Base-by-base conservation (phyloP, 257 asterid genomes). In the Lavandula angustifolia region DNA sequence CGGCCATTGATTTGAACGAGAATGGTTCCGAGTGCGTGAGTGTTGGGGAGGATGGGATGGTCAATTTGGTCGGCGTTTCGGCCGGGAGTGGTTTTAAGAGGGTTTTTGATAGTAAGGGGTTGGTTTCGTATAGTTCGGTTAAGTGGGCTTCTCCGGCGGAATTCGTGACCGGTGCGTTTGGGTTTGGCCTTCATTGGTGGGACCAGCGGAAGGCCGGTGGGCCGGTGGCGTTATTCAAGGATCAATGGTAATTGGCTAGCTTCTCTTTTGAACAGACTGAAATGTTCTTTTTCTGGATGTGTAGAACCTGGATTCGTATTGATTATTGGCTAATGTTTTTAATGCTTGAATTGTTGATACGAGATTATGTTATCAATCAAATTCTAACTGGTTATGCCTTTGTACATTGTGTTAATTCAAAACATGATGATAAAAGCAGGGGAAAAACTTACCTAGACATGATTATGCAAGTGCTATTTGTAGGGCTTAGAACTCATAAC, bases 71-170 rank as follows among this genome's bases (percentile, higher is more conserved):
- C 4, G 72, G 54, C 69, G 47, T 72, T 58, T 73, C 69, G 22
- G 75, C 54, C 27, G 47, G 52, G 40, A 75, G 80, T 54, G 81
- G 78, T 43, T 75, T 66, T 68, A 79, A 73, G 80, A 84, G 75
- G 76, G 81, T 84, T 46, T 92, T 73, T 70, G 89, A 89, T 65
- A 79, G 92, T 37, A 75, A 75, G 68, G 97, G 96, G 1, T 70
- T 89, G 85, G 88, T 87, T 57, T 76, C 90, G 9, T 92, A 89
- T 65, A 80, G 74, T 3, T 68, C 98, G 3, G 95, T 82, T 41
- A 89, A 83, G 73, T 92, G 96, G 98, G 98, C 96, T 2, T 87
- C 96, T 0, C 95, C 95, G 0, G 75, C 66, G 60, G 98, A 92
- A 75, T 92, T 92, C 67, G 92, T 85, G 54, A 89, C 95, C 5